These are phyloP conservation scores for Zoysia matrella DNA, from an alignment of 202 grass and related monocot species.

Conservation along the genomic window DNA sequence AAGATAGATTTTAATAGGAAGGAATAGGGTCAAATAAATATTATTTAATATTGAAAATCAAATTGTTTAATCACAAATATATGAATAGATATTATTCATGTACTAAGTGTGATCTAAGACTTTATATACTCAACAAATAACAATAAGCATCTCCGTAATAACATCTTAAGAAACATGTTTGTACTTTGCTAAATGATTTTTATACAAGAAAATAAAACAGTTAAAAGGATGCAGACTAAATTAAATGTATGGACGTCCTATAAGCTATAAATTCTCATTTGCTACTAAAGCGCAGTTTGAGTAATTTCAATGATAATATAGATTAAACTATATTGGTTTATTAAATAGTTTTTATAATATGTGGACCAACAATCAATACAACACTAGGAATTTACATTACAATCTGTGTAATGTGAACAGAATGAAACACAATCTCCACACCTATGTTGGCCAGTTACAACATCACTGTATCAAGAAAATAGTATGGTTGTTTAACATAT, in stretches of 20 bases:
- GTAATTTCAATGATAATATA: no score
- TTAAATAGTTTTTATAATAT: neutral
- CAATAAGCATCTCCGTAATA: constrained; percentile 10
- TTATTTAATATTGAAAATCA: neutral
- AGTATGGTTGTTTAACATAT: neutral
- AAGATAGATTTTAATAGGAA: constrained; percentile 25
- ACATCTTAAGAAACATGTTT: constrained; percentile 16
- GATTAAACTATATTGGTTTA: neutral
- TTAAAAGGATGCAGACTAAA: neutral
- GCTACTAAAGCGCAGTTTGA: neutral
- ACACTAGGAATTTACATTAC: neutral
- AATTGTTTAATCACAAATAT: constrained; percentile 10
- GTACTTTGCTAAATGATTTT: neutral
- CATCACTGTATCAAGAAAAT: constrained; percentile 21
- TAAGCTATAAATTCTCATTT: neutral
- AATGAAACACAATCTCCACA: constrained; percentile 2
- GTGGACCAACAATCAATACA: neutral
- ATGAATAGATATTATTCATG: constrained; percentile 1
- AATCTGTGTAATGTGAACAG: constrained; percentile 17
- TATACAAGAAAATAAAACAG: constrained; percentile 3
- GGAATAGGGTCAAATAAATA: neutral
- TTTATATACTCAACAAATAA: constrained; percentile 21
- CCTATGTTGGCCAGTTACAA: constrained; percentile 25
- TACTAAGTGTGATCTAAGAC: neutral
- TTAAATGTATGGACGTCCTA: neutral